A percentile compares a stretch with the other conserved stretches of the same genome.
phyloP scores from a whole-genome alignment of 164 flowering plant genomes.

The Brasenia schreberi region DNA sequence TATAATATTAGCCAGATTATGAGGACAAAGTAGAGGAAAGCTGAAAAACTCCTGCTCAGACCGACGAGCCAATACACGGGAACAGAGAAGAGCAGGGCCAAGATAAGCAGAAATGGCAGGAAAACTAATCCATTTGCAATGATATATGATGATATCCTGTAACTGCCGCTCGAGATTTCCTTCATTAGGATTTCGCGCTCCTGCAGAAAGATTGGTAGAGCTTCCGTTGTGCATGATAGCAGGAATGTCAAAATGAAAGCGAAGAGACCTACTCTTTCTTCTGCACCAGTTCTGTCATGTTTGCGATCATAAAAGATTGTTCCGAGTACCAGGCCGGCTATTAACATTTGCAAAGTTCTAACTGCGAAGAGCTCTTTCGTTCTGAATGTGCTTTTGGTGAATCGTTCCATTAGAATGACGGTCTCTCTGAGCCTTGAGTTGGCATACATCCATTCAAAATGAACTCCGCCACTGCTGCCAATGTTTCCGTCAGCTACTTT shows the following conservation, averaged over 20 bases:
- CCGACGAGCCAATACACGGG: constrained; percentile 96
- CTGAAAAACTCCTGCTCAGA: constrained; percentile 30
- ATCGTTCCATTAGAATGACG: constrained; percentile 50
- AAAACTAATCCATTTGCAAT: constrained; percentile 81
- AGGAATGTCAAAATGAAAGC: constrained; percentile 81
- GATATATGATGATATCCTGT: constrained; percentile 79
- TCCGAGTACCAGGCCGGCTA: constrained; percentile 69
- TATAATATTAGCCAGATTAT: constrained; percentile 74
- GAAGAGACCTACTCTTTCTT: constrained; percentile 72
- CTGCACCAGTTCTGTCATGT: constrained; percentile 44
- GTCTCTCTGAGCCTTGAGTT: constrained; percentile 57
- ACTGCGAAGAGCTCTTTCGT: constrained; percentile 72
- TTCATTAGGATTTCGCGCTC: constrained; percentile 87
- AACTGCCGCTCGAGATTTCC: constrained; percentile 82
- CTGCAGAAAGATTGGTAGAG: constrained; percentile 85
- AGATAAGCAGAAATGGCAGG: constrained; percentile 69
- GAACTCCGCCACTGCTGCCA: constrained; percentile 9
- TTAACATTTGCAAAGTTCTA: constrained; percentile 60
- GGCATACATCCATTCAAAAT: constrained; percentile 18
- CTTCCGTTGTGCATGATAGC: constrained; percentile 72
- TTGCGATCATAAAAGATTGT: constrained; percentile 57
- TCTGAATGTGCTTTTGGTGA: constrained; percentile 60
- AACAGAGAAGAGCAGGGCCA: constrained; percentile 49
- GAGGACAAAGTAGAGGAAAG: constrained; percentile 53
- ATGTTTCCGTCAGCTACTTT: constrained; percentile 36